Percentiles rank a stretch among this genome's conserved stretches.
Evolutionary conservation across 2,329 filamentous ascomycete species (phyloP).

Genomic region (Ophiosphaerella narmari): DNA sequence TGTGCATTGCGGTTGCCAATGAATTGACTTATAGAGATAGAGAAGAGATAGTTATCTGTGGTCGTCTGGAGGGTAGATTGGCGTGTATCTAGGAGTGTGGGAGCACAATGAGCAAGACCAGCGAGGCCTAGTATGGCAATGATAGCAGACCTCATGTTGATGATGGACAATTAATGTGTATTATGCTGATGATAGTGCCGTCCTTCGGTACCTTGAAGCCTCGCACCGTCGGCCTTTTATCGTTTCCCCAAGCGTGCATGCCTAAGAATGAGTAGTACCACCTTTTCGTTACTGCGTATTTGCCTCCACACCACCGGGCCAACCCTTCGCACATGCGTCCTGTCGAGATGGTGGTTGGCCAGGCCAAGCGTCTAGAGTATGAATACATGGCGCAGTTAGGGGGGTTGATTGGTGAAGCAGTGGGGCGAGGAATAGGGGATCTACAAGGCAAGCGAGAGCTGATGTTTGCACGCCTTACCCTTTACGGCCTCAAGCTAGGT

Average conservation of each 20-base stretch:
- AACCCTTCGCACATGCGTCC: background rate
- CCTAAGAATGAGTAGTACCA: background rate
- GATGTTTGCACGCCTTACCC: background rate
- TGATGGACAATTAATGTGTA: background rate
- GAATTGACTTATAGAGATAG: constrained; percentile 50
- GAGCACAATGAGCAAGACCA: constrained; percentile 3
- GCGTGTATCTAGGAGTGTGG: background rate
- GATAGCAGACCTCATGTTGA: constrained; percentile 1
- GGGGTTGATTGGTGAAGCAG: background rate
- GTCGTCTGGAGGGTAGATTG: constrained; percentile 6
- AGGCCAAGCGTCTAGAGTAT: background rate
- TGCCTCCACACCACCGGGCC: background rate
- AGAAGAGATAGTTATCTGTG: constrained; percentile 57
- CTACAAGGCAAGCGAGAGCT: background rate
- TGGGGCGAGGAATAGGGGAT: background rate
- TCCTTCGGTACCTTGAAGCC: background rate
- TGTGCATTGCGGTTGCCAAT: constrained; percentile 47
- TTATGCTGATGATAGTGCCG: background rate
- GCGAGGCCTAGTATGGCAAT: background rate
- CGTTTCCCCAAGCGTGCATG: background rate
- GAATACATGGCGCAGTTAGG: background rate
- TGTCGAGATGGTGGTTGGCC: background rate
- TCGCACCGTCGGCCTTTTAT: background rate
- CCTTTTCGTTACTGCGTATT: background rate
- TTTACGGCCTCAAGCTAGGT: background rate